Evolutionary conservation across 2,329 filamentous ascomycete species (phyloP).

Genomic region (Neopestalotiopsis clavispora): DNA sequence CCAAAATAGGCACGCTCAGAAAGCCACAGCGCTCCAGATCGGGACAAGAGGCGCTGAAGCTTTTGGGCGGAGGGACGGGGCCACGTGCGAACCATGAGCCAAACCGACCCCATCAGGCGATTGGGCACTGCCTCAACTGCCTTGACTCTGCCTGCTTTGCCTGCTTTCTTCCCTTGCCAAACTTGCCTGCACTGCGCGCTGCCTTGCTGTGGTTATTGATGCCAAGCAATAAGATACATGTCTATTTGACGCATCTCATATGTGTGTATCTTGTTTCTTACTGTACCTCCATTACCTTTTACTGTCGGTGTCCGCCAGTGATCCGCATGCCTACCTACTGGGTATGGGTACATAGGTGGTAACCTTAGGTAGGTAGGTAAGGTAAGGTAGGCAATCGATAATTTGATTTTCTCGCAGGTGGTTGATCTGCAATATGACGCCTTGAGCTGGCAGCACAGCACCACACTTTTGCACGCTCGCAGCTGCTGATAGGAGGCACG

Average conservation of each 20-base stretch:
- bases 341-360: background rate
- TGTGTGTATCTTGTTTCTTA: background rate
- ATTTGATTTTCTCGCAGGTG: background rate
- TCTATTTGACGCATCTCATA: background rate
- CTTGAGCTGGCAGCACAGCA: background rate
- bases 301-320: no score
- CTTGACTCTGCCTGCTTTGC: background rate
- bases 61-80: background rate
- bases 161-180: background rate
- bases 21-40: background rate
- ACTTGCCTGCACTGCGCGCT: background rate
- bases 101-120: background rate
- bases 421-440: background rate
- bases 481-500: background rate
- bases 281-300: background rate
- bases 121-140: conserved; percentile 9
- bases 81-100: conserved; percentile 14
- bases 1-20: background rate
- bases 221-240: background rate
- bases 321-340: background rate
- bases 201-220: background rate
- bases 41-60: background rate
- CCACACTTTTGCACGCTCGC: no score
- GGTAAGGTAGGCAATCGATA: no score
- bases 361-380: no score